phyloP scores from a whole-genome alignment of 495 filamentous ascomycete genomes.

The Talaromyces adpressus region DNA sequence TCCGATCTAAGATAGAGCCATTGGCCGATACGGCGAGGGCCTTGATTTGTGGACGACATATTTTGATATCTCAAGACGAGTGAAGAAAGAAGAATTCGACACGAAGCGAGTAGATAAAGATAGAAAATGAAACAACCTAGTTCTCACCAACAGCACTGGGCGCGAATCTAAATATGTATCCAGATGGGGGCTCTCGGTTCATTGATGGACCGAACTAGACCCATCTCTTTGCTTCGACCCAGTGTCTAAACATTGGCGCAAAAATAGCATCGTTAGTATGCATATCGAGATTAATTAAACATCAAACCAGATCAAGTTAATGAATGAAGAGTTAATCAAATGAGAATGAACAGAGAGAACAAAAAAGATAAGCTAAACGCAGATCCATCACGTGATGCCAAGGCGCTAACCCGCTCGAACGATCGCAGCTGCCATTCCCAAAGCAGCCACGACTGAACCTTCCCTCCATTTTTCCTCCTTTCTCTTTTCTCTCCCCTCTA shows the following conservation, averaged over 20 bases:
- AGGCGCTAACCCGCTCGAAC: not conserved
- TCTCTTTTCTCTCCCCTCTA: constrained; percentile 9
- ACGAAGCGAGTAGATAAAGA: not conserved
- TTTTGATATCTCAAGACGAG: not conserved
- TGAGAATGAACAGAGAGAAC: too few relatives aligned
- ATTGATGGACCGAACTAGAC: not conserved
- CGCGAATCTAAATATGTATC: not conserved
- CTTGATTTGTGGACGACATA: not conserved
- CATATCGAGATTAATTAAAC: not conserved
- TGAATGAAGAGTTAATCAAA: not conserved
- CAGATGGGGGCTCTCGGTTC: not conserved
- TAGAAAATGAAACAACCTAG: not conserved
- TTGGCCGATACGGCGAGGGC: constrained; percentile 52
- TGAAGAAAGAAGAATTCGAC: not conserved
- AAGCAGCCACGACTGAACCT: not conserved
- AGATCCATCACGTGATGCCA: constrained; percentile 6
- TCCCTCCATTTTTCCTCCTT: not conserved
- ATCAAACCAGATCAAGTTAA: not conserved
- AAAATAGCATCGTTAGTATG: not conserved
- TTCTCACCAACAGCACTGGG: not conserved
- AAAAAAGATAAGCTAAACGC: not conserved
- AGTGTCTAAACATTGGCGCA: not conserved
- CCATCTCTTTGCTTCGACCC: not conserved
- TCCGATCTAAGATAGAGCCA: constrained; percentile 65
- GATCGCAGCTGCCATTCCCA: constrained; percentile 2